Evolutionary conservation across 1,284 basidiomycete genomes (phyloP).

Genomic region (Meira nashicola): DNA sequence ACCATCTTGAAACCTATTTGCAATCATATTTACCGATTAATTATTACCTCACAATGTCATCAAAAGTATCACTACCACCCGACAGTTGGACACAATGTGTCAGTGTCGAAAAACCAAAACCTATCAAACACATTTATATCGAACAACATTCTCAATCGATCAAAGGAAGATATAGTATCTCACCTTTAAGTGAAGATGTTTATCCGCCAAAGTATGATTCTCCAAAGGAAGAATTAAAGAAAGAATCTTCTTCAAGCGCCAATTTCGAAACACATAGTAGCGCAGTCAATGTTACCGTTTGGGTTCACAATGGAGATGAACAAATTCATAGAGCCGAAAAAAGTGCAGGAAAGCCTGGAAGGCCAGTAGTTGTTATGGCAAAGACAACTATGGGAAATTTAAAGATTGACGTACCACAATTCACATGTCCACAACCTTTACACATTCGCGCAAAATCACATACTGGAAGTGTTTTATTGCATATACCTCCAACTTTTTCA

Average conservation of each 20-base stretch:
- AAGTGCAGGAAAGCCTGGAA: background rate
- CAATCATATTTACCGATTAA: no score
- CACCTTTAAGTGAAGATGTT: constrained; percentile 5
- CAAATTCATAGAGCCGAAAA: background rate
- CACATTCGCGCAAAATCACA: constrained; percentile 26
- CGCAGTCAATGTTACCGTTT: constrained; percentile 8
- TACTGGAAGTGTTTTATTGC: constrained; percentile 32
- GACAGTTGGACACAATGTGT: constrained; percentile 5
- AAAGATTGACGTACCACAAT: constrained; percentile 24
- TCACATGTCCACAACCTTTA: constrained; percentile 29
- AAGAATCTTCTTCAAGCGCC: constrained; percentile 4
- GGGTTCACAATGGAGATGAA: background rate
- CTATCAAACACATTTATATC: constrained; percentile 7
- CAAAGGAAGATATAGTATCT: constrained; percentile 9
- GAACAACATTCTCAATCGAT: constrained; percentile 1
- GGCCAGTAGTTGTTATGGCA: constrained; percentile 25
- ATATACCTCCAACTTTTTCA: constrained; percentile 31
- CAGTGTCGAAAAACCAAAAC: background rate
- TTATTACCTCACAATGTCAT: no score
- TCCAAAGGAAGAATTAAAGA: background rate
- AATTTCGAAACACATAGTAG: constrained; percentile 1
- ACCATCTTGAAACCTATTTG: no score
- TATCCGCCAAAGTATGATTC: constrained; percentile 8
- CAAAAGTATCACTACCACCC: background rate
- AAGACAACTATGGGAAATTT: constrained; percentile 23